Evolutionary conservation across 169 alveolate species (phyloP), one percentile per base, ranked within the genome.

Genomic region (Cryptosporidium tyzzeri): DNA sequence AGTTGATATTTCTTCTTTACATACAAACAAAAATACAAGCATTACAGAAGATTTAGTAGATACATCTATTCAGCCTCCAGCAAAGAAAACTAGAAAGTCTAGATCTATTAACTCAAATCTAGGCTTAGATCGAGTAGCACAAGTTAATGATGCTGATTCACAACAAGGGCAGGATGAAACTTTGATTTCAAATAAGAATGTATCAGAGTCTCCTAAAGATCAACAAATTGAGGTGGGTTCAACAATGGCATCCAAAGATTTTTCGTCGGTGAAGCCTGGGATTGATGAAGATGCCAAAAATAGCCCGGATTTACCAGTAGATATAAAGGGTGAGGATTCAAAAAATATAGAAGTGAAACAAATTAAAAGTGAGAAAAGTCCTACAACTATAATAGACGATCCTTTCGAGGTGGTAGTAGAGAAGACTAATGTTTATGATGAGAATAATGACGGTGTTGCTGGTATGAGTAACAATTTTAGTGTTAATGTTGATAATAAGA

Each of bases 51-150:
- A 65, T 5, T 31, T 18, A n/a, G 23, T 37, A 0, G 71, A 31
- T 14, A 29, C 71, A 2, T 12, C 71, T 21, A 44, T 37, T 21
- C 71, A 35, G 3, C 71, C 71, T n/a, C 71, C 71, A 18, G 50
- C 71, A 12, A 65, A 65, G 71, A 65, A 65, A 29, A 37, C 50
- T 0, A 65, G 71, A n/a, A 65, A 65, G 71, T 31, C 71, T 3
- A 65, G 50, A 65, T 65, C 71, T 37, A 33, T 65, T 37, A n/a
- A 29, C 23, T 65, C 71, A 31, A 65, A 14, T 31, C 9, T 18
- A 1, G 71, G 16, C 12, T 65, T 29, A 18, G 71, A 65, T 7
- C 8, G 26, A 37, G 41, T 65, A 35, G 71, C 29, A 8, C 53
- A 37, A 8, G 50, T 18, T 7, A 9, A 21, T 21, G 35, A 16